Conservation (phyloP, 805 yeast species). For the Ogataea ganodermae region DNA sequence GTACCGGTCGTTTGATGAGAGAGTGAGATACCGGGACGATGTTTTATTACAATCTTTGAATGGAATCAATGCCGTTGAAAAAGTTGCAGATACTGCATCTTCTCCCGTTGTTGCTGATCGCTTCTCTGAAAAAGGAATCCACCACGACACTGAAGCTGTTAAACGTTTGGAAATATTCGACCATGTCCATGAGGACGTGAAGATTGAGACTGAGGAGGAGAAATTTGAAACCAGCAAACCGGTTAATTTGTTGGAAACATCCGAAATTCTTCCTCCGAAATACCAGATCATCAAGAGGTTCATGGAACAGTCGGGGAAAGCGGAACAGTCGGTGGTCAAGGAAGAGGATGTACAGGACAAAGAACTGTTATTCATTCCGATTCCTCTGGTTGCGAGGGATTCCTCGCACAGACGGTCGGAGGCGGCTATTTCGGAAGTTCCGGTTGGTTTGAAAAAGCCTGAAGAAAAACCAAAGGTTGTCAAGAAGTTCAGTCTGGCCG, state of each 20-base stretch:
- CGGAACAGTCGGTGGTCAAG: not conserved
- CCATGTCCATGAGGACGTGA: not conserved
- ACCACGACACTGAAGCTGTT: not conserved
- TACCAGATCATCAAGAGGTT: constrained; percentile 25
- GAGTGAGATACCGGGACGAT: constrained; percentile 31
- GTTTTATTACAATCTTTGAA: constrained; percentile 15
- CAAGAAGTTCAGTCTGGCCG: constrained; percentile 73
- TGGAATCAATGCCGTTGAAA: not conserved
- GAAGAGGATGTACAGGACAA: constrained; percentile 1
- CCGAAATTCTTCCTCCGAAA: constrained; percentile 22
- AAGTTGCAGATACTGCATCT: not conserved
- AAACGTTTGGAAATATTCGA: not conserved
- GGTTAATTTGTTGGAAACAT: constrained; percentile 19
- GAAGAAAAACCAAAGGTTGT: constrained; percentile 39
- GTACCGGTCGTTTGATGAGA: constrained; percentile 34
- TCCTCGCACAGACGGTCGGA: constrained; percentile 13
- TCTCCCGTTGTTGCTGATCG: not conserved
- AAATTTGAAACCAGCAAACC: constrained; percentile 10
- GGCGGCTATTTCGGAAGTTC: constrained; percentile 11
- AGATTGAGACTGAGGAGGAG: not conserved
- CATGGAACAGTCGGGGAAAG: constrained; percentile 12
- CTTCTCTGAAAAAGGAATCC: not conserved
- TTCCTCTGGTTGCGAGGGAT: constrained; percentile 14
- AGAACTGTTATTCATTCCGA: constrained; percentile 19
- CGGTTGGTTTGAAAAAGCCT: constrained; percentile 5